Base-by-base conservation (phyloP, 108 stramenopile genomes). In the Nannochloropsis granulata region DNA sequence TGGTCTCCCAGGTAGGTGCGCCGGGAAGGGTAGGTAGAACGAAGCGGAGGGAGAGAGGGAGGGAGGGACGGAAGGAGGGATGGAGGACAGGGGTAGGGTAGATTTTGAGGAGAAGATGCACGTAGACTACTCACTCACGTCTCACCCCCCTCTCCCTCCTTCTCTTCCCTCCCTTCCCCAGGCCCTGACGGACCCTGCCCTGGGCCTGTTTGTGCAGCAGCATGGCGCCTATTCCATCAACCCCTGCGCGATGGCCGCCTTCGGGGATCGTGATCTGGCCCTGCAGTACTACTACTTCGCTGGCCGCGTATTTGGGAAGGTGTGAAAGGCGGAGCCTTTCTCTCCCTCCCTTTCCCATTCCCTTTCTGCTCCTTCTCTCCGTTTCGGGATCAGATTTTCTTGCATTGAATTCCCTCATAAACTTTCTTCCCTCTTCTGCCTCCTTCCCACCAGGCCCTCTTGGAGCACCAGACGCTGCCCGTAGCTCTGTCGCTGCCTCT, bases 401-500 rank as follows among this genome's bases (percentile, higher is more conserved):
- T 0, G 13, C 45, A 46, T 46, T 46, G 14, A 16, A 13, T 46
- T 14, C 45, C 45, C 45, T 46, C 45, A 13, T 16, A 14, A 14
- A 13, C 45, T 46, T 46, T 16, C 45, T 46, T 46, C 16, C 45
- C 45, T 46, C 45, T 16, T 46, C 45, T 16, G 0, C 16, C 45
- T 16, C 45, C 45, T 16, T 0, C 45, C 16, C 45, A 13, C 13
- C 45, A 85, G 81, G 85, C 85, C 12, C 16, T 85, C 21, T 13
- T 85, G 80, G 85, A n/a, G 43, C 79, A 80, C 12, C 78, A 80
- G 14, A 21, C 85, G 43, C 19, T 85, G 0, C 80, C 21, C 43
- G 80, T 80, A 12, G 34, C 24, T 13, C 81, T 85, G 13, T 85
- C 85, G 24, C 45, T 85, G 24, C 85, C 85, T 12, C 81, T 85